Evolutionary conservation across 352 stramenopile genomes (phyloP).

Genomic region (Globisporangium iwayamae): DNA sequence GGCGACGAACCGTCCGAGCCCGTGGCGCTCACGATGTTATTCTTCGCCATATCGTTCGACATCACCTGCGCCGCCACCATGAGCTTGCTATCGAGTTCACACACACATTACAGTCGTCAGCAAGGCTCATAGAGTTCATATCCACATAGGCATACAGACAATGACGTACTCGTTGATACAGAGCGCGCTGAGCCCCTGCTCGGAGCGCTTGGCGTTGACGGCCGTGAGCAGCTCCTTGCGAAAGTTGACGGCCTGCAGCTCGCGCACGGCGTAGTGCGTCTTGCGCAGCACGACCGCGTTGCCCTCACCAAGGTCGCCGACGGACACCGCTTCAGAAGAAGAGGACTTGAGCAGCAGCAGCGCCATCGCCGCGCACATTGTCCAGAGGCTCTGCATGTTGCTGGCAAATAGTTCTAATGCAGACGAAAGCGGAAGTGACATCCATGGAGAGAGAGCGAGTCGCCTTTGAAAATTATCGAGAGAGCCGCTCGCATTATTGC

Average conservation of each 20-base stretch:
- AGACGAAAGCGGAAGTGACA: conserved; percentile 5
- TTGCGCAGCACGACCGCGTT: conserved; percentile 14
- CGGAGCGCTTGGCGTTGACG: conserved; percentile 36
- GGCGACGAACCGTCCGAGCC: conserved; percentile 25
- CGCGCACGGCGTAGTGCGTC: conserved; percentile 6
- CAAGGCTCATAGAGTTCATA: no score
- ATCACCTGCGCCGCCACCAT: conserved; percentile 27
- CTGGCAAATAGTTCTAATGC: not conserved
- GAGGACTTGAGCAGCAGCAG: not conserved
- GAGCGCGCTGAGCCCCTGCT: conserved; percentile 27
- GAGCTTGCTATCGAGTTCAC: conserved; percentile 20
- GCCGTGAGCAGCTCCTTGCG: conserved; percentile 31
- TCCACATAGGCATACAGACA: not conserved
- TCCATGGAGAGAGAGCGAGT: conserved; percentile 1
- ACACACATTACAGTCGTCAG: not conserved
- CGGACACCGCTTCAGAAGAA: not conserved
- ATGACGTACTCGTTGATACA: conserved; percentile 35
- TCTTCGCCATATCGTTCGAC: conserved; percentile 30
- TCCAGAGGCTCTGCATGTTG: conserved; percentile 1
- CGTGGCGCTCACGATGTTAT: conserved; percentile 21
- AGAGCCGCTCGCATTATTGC: not conserved
- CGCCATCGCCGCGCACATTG: not conserved
- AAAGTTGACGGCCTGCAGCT: conserved; percentile 40
- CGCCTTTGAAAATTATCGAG: not conserved
- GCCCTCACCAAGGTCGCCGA: not conserved